Percentiles rank a stretch among this genome's conserved stretches.
These are phyloP conservation scores for Ophiobolus disseminans DNA, from an alignment of 2,329 filamentous ascomycete species.

Conservation along the genomic window DNA sequence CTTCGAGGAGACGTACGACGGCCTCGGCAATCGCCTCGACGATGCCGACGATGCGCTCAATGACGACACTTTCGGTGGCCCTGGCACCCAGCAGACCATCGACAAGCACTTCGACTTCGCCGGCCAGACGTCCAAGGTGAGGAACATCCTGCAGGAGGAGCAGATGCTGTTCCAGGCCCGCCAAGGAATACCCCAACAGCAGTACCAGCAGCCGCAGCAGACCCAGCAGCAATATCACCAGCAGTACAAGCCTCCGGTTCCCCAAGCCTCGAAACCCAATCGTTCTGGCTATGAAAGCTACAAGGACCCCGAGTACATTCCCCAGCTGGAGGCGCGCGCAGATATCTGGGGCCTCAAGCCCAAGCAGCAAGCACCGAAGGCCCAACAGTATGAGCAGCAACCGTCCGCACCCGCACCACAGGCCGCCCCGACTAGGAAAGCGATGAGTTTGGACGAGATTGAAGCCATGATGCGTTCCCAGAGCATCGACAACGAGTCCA, in stretches of 20 bases:
- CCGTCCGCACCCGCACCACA: slow-evolving; percentile 23
- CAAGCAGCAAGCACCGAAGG: slow-evolving; percentile 56
- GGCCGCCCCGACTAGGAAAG: slow-evolving; percentile 64
- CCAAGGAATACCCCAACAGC: no score
- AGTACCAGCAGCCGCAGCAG: no score
- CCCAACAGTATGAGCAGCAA: slow-evolving; percentile 29
- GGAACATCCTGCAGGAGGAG: slow-evolving; percentile 87
- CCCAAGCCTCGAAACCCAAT: slow-evolving; percentile 64
- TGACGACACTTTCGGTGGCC: slow-evolving; percentile 83
- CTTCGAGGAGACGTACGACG: slow-evolving; percentile 98
- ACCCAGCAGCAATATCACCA: no score
- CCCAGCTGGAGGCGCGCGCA: slow-evolving; percentile 89
- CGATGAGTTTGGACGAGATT: slow-evolving; percentile 96
- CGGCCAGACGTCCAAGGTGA: slow-evolving; percentile 85
- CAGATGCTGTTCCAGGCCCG: slow-evolving; percentile 83
- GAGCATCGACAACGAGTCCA: slow-evolving; percentile 51
- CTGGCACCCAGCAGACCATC: slow-evolving; percentile 61
- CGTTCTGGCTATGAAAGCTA: slow-evolving; percentile 93
- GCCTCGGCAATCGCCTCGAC: slow-evolving; percentile 86
- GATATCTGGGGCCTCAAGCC: slow-evolving; percentile 87
- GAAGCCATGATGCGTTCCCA: slow-evolving; percentile 89
- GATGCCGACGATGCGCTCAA: slow-evolving; percentile 95
- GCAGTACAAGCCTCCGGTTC: slow-evolving; percentile 51
- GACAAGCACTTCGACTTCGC: slow-evolving; percentile 98
- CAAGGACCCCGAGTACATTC: slow-evolving; percentile 80